A percentile compares a stretch with the other conserved stretches of the same genome.
Evolutionary conservation across 306 rosid species (phyloP).

Genomic region (Glycine latifolia): DNA sequence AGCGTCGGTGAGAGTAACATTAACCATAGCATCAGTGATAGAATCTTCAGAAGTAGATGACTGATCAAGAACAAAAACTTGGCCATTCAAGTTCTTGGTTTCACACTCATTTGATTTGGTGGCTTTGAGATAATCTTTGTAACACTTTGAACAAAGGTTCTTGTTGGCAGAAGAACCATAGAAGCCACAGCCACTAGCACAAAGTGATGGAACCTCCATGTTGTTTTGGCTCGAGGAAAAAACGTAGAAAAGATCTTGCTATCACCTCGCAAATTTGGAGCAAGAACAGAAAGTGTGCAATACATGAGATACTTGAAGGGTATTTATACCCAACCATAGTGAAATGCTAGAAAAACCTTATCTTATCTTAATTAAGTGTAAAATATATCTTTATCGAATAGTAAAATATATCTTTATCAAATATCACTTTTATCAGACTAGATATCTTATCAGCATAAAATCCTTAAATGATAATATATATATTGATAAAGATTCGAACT

Average conservation of each 20-base stretch:
- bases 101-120: background rate
- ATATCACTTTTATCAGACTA: background rate
- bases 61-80: background rate
- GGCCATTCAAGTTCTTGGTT: background rate
- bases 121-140: slow-evolving; percentile 26
- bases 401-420: background rate
- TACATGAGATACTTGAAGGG: background rate
- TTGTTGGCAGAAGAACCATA: slow-evolving; percentile 39
- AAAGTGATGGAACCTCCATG: slow-evolving; percentile 27
- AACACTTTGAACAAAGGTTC: slow-evolving; percentile 47
- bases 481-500: too few species aligned
- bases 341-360: background rate
- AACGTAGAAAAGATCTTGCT: background rate
- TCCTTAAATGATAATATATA: too few species aligned
- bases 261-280: background rate
- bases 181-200: slow-evolving; percentile 61
- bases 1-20: too few species aligned
- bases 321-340: background rate
- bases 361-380: background rate
- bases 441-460: background rate
- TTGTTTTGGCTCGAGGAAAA: background rate
- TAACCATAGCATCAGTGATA: too few species aligned
- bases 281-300: background rate
- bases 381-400: background rate
- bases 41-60: background rate